Evolutionary conservation across 106 monocot genomes (phyloP).

Genomic region (Phalaenopsis equestris): DNA sequence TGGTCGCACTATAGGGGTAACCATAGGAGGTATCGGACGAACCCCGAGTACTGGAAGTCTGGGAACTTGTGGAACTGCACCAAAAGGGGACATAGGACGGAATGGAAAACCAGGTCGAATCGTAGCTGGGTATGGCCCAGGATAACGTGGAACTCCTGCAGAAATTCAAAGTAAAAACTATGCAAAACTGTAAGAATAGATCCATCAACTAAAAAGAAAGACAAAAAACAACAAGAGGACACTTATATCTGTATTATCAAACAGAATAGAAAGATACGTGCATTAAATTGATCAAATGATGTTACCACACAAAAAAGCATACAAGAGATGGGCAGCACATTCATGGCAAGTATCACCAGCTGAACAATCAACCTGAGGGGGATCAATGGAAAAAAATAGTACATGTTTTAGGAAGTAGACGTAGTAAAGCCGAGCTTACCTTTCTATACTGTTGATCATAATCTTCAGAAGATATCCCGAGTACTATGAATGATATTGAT

Average conservation of each 20-base stretch:
- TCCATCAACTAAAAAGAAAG: conserved; percentile 10
- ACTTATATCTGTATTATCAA: conserved; percentile 3
- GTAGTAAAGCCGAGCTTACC: conserved; percentile 44
- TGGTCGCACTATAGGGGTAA: conserved; percentile 51
- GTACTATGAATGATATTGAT: conserved; percentile 25
- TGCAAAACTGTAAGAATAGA: conserved; percentile 52
- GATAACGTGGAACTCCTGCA: conserved; percentile 85
- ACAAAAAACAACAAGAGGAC: conserved; percentile 1
- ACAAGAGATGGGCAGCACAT: conserved; percentile 37
- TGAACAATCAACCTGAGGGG: conserved; percentile 37
- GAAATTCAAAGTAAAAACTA: conserved; percentile 36
- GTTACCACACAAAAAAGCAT: conserved; percentile 57
- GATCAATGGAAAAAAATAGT: conserved; percentile 20
- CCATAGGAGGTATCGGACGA: conserved; percentile 41
- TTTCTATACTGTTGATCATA: conserved; percentile 31
- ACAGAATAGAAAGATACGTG: neutral
- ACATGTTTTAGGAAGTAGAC: conserved; percentile 30
- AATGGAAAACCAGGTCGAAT: conserved; percentile 65
- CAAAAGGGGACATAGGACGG: conserved; percentile 46
- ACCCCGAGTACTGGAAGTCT: conserved; percentile 55
- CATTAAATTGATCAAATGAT: conserved; percentile 16
- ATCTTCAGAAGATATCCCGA: conserved; percentile 41
- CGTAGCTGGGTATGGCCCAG: conserved; percentile 51
- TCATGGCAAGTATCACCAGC: conserved; percentile 37
- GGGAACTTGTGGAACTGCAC: conserved; percentile 46